Base-by-base conservation (phyloP, 805 yeast species). In the Saccharomyces jurei region DNA sequence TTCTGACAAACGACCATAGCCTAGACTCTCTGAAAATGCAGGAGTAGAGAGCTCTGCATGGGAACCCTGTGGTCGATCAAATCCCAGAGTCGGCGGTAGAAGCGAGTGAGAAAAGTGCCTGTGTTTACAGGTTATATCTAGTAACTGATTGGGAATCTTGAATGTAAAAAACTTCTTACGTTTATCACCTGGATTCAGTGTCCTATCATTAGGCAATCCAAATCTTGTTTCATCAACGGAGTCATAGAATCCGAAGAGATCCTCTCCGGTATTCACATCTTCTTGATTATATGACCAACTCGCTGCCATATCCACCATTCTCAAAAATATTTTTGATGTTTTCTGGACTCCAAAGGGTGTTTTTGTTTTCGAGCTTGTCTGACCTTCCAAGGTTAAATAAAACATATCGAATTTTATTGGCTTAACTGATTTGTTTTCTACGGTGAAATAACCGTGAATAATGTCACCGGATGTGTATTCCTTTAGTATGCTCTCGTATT, bases 101-200 rank as follows among this genome's bases (percentile, higher is more conserved):
- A 51, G 32, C 54, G 50, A 58, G 52, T 73, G 61, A 58, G 63
- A 57, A 4, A 61, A 58, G 10, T 61, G 51, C 48, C 66, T 69
- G 53, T 78, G 76, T 1, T 72, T 66, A 59, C 86, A 82, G 1
- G 74, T 63, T 17, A 71, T 73, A 56, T 82, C 86, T 21, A 82
- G 63, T 44, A 81, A 66, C 52, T 69, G 70, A 14, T 69, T 62
- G 0, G 87, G 87, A 50, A 82, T 71, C 58, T 72, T 77, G 63
- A 82, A 82, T 11, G 77, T 73, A 62, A 82, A 80, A 56, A 73
- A 75, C 60, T 82, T 82, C 60, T 81, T 81, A 58, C 80, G 77
- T 52, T 69, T 74, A 1, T 57, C 63, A 17, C 75, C 67, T 0
- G 86, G 83, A 30, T 64, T 58, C 17, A 82, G 63, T 1, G 71